Conservation (phyloP, 2,329 filamentous ascomycete species). For the Trematosphaeria pertusa region DNA sequence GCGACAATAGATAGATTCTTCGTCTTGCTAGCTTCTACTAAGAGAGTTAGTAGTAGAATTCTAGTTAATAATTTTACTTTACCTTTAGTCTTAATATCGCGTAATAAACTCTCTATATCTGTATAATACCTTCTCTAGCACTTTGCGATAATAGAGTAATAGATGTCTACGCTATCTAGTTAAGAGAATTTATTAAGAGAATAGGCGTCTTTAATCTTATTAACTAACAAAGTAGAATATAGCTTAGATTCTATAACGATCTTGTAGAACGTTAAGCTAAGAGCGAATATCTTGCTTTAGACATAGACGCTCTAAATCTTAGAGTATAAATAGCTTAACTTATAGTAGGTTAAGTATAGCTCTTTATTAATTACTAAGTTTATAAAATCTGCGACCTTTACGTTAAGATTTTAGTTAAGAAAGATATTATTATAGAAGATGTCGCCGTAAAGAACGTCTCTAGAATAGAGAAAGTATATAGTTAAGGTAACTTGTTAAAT, state of each 20-base stretch:
- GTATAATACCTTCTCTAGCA: conserved; percentile 6
- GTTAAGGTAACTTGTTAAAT: conserved; percentile 7
- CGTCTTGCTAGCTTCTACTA: conserved; percentile 2
- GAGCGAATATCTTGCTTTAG: conserved; percentile 14
- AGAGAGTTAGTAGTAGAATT: conserved; percentile 6
- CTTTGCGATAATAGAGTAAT: conserved; percentile 3
- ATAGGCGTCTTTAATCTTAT: conserved; percentile 7
- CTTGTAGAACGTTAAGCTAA: conserved; percentile 16
- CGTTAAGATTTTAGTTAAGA: conserved; percentile 10
- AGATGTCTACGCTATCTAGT: no score
- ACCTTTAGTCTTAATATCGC: conserved; percentile 10
- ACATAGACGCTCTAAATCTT: conserved; percentile 3
- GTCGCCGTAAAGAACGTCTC: conserved; percentile 7
- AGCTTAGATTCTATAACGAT: conserved; percentile 10
- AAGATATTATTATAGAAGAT: conserved; percentile 15
- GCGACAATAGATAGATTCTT: conserved; percentile 2
- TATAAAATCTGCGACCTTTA: conserved; percentile 10
- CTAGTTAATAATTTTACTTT: conserved; percentile 7
- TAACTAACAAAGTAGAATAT: conserved; percentile 6
- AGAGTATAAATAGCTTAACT: conserved; percentile 7
- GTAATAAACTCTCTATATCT: conserved; percentile 9
- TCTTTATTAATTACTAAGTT: conserved; percentile 10
- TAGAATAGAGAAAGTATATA: conserved; percentile 9
- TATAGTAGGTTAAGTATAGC: conserved; percentile 5
- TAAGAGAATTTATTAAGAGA: conserved; percentile 5